Conservation (phyloP, 1,284 basidiomycete species). For the Sanguinoderma infundibulare region DNA sequence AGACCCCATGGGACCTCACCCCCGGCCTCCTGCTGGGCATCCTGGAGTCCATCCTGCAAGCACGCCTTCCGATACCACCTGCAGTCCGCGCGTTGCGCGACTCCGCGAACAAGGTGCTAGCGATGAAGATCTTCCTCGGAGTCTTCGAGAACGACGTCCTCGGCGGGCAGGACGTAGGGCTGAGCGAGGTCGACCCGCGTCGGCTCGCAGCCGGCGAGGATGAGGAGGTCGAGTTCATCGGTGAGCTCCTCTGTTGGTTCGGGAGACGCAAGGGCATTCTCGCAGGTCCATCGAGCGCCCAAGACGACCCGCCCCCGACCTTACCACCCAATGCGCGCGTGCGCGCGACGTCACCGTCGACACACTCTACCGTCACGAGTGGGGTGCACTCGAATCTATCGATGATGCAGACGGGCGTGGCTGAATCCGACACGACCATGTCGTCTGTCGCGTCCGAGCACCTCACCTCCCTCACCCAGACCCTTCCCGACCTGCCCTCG, state of each 20-base stretch:
- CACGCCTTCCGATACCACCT: slow-evolving; percentile 50
- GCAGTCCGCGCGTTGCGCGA: slow-evolving; percentile 46
- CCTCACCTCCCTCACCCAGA: slow-evolving; percentile 26
- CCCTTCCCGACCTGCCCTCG: slow-evolving; percentile 22
- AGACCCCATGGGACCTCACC: slow-evolving; percentile 69
- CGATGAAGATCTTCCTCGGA: slow-evolving; percentile 81
- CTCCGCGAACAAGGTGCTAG: slow-evolving; percentile 47
- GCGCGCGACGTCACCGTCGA: slow-evolving; percentile 37
- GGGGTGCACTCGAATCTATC: slow-evolving; percentile 40
- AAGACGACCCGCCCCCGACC: slow-evolving; percentile 7
- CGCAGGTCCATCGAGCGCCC: slow-evolving; percentile 14
- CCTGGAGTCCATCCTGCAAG: slow-evolving; percentile 59
- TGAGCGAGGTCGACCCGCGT: slow-evolving; percentile 65
- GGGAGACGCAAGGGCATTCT: slow-evolving; percentile 51
- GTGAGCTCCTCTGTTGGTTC: slow-evolving; percentile 68
- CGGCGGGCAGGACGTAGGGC: slow-evolving; percentile 53
- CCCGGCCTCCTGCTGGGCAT: slow-evolving; percentile 70
- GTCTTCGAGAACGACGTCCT: slow-evolving; percentile 74
- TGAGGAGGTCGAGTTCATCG: slow-evolving; percentile 68
- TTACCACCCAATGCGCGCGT: slow-evolving; percentile 3
- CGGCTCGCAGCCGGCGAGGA: slow-evolving; percentile 62
- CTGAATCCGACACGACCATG: slow-evolving; percentile 40
- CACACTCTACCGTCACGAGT: slow-evolving; percentile 41
- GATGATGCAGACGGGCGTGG: slow-evolving; percentile 31
- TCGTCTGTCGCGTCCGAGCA: slow-evolving; percentile 36